phyloP scores from a whole-genome alignment of 257 asterid genomes.

The Solanum chilense region DNA sequence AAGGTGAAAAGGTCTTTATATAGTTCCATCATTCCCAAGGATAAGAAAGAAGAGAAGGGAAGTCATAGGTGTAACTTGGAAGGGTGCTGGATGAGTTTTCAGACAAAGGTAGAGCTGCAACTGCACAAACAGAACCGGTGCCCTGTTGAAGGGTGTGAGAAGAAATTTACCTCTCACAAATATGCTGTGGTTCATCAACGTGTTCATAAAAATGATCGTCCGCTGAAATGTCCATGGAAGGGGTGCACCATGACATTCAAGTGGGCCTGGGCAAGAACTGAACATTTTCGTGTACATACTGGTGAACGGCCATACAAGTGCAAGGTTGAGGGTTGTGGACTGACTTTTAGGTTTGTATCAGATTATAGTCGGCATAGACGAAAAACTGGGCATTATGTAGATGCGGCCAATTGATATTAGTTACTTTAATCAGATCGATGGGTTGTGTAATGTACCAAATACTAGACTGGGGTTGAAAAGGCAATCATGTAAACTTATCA shows the following conservation, averaged over 20 bases:
- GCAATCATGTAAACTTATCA: constrained; percentile 5
- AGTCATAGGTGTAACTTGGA: constrained; percentile 49
- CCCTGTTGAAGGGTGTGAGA: constrained; percentile 66
- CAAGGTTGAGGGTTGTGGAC: constrained; percentile 69
- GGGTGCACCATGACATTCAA: constrained; percentile 82
- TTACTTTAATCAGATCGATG: background rate
- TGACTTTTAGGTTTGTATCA: constrained; percentile 78
- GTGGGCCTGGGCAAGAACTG: constrained; percentile 99
- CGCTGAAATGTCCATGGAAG: constrained; percentile 77
- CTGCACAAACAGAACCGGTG: constrained; percentile 62
- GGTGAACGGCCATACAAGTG: constrained; percentile 77
- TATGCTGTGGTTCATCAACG: constrained; percentile 61
- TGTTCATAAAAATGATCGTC: constrained; percentile 75
- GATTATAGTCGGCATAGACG: constrained; percentile 85
- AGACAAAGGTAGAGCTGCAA: constrained; percentile 50
- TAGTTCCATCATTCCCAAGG: constrained; percentile 5
- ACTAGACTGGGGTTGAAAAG: background rate
- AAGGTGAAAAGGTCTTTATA: constrained; percentile 16
- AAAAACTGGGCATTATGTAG: constrained; percentile 62
- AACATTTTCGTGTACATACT: constrained; percentile 78
- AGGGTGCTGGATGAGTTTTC: constrained; percentile 63
- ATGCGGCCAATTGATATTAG: constrained; percentile 1
- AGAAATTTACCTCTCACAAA: constrained; percentile 73
- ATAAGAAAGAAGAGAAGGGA: constrained; percentile 25
- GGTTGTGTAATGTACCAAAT: background rate